Base-by-base conservation (phyloP, 345 rosid species). In the Eucalyptus erythrocorys region DNA sequence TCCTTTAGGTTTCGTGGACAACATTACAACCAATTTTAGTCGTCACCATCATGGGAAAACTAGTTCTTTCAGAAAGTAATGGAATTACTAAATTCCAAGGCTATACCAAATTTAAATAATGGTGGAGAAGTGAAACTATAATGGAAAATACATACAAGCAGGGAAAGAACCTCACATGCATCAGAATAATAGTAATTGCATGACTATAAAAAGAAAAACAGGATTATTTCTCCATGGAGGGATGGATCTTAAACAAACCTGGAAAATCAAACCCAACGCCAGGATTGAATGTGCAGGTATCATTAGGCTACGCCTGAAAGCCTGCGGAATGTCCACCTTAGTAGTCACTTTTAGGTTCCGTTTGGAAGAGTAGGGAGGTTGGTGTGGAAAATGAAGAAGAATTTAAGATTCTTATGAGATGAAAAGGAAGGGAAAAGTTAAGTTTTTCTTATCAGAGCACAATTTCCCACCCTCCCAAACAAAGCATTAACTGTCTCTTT, bases 231-330 rank as follows among this genome's bases (percentile, higher is more conserved):
- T 37, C 84, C 27, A 40, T 76, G 82, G 47, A 76, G 47, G 43
- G 2, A 40, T 40, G 40, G 27, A 19, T 55, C 76, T 30, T 80
- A 93, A 89, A 88, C 89, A 45, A 45, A 97, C 99, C 98, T 97
- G 98, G 93, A 95, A 96, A 90, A 96, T 91, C 94, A 97, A 93
- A 92, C 95, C 88, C n/a, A 90, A 85, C 51, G 98, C 99, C 87
- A 97, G 90, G 88, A 94, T 89, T 71, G 93, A n/a, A 90, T 96
- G 98, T 87, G 92, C 94, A 79, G 96, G 95, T 93, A 96, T 95
- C 98, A 97, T 97, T 89, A 95, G 85, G 92, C 88, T 92, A 89
- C 92, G 91, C 91, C 95, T 94, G 93, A 97, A 97, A 86, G 95
- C 97, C 99, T 97, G 97, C 88, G 8, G 34, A 85, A 88, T 57